Conservation (phyloP, 441 rosid genomes). For the Pelargonium citronellum region DNA sequence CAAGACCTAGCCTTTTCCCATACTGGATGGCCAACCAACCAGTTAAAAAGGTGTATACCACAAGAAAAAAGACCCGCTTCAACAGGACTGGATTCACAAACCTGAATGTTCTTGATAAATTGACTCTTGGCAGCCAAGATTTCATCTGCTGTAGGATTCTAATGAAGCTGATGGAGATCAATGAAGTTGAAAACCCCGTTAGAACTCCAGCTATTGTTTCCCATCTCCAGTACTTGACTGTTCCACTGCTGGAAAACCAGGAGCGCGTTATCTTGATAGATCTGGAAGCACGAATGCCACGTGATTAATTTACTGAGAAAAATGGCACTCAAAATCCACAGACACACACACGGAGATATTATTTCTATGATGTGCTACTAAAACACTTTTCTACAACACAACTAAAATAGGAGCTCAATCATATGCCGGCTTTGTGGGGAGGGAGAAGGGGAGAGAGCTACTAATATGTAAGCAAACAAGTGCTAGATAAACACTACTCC, state of each 20-base stretch:
- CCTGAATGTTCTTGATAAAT: conserved; percentile 17
- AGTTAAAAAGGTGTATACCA: conserved; percentile 45
- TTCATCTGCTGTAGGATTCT: conserved; percentile 36
- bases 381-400: no score
- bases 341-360: background rate
- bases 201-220: conserved; percentile 49
- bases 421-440: background rate
- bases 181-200: conserved; percentile 53
- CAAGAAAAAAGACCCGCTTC: conserved; percentile 53
- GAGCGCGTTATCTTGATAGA: conserved; percentile 33
- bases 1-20: conserved; percentile 24
- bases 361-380: no score
- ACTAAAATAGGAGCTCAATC: no score
- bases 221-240: conserved; percentile 41
- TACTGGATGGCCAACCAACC: conserved; percentile 58
- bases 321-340: background rate
- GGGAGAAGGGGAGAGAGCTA: background rate
- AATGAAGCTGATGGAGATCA: conserved; percentile 40
- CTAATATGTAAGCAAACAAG: background rate
- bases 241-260: conserved; percentile 30
- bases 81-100: conserved; percentile 18
- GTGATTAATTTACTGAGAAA: background rate
- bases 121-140: conserved; percentile 31
- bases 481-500: background rate
- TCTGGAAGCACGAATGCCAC: conserved; percentile 27